Evolutionary conservation across 345 rosid genomes (phyloP), one percentile per base, ranked within the genome.

Genomic region (Psidium guajava): DNA sequence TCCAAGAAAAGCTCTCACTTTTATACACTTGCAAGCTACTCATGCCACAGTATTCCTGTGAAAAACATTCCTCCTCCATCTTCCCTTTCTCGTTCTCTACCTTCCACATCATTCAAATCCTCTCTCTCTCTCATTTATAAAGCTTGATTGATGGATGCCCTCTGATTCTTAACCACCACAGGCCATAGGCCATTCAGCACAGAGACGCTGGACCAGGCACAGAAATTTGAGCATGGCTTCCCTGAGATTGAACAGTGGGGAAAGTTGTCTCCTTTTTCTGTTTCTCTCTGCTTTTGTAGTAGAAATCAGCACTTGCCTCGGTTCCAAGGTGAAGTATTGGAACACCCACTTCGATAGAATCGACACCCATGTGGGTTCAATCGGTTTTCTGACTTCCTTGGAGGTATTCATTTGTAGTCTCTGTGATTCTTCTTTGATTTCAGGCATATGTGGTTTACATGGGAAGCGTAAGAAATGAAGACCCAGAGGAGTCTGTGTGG

Each of bases 391-490:
- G 21, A 24, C 14, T 32, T 51, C 75, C 49, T 56, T 56, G 83
- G 14, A 36, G 28, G 40, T 73, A 55, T 83, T 88, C 64, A 73
- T 84, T 82, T 47, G 74, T 50, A 77, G 13, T 81, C 53, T 83
- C 52, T 85, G 6, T 16, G 28, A 25, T 44, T 87, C 28, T 83
- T 40, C 80, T 69, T 27, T 75, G 69, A 4, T 81, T 87, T 54
- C 86, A 91, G 93, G 92, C 86, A 75, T 88, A 89, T 85, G 92
- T 88, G 42, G 93, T 91, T 54, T 91, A 91, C 32, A 85, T 90
- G 93, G 93, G 93, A 86, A 87, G 88, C 54, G 82, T 44, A 75
- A 82, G 10, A 28, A 86, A 69, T n/a, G 85, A 89, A 57, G 88
- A 86, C 69, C 87, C 86, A 51, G 84, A 87, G 25, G 90, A 87